phyloP scores from a whole-genome alignment of 1,139 yeast species.

The Blastobotrys malaysiensis region DNA sequence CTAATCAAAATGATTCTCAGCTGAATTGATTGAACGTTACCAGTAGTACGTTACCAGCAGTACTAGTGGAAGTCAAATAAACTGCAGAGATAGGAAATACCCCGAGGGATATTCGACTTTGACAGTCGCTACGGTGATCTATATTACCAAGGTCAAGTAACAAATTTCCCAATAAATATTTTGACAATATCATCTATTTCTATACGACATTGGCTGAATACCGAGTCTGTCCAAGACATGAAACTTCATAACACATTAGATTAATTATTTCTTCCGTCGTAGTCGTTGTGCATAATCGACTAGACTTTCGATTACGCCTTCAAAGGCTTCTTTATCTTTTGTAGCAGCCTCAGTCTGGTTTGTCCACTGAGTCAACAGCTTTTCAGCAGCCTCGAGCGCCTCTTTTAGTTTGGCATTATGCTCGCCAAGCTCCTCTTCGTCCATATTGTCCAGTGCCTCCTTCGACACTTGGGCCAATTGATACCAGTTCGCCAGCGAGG shows the following conservation, averaged over 20 bases:
- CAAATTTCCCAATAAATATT: too few relatives aligned
- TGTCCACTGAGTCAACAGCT: constrained; percentile 47
- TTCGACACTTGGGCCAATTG: constrained; percentile 31
- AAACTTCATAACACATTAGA: too few relatives aligned
- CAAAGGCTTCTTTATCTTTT: constrained; percentile 58
- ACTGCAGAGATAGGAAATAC: too few relatives aligned
- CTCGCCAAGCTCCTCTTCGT: constrained; percentile 27
- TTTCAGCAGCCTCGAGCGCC: constrained; percentile 32
- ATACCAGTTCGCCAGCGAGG: constrained; percentile 25
- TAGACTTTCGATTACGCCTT: constrained; percentile 63
- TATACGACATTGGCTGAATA: too few relatives aligned
- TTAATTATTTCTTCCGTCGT: constrained; percentile 13
- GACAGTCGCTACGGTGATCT: too few relatives aligned
- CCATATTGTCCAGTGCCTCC: constrained; percentile 35
- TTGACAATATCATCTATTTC: too few relatives aligned
- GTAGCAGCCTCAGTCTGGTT: constrained; percentile 40
- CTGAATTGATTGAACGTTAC: too few relatives aligned
- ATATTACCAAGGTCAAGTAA: too few relatives aligned
- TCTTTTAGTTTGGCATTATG: constrained; percentile 27
- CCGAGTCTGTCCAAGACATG: background rate
- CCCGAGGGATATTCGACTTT: too few relatives aligned
- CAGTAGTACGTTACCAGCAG: too few relatives aligned
- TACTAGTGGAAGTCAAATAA: too few relatives aligned
- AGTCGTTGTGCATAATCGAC: constrained; percentile 60
- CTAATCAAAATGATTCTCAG: too few relatives aligned